A percentile compares a stretch with the other conserved stretches of the same genome.
Evolutionary conservation across 805 yeast genomes (phyloP).

Genomic region (Kuraishia ogatae): DNA sequence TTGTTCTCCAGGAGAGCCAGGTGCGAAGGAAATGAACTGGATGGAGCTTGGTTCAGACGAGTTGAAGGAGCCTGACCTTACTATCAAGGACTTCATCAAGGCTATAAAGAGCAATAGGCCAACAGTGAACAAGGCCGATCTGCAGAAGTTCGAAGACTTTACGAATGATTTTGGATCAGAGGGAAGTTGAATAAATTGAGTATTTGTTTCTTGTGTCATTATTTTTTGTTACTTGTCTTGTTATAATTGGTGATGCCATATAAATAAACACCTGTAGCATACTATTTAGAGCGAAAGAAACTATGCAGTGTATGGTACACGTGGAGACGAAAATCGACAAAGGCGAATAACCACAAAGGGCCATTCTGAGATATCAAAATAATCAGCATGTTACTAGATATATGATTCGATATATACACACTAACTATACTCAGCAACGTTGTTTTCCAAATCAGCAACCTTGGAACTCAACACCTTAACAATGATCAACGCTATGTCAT

Average conservation of each 20-base stretch:
- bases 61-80: constrained; percentile 80
- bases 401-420: too few relatives aligned
- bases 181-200: constrained; percentile 82
- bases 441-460: constrained; percentile 72
- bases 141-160: constrained; percentile 75
- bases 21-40: constrained; percentile 89
- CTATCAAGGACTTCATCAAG: constrained; percentile 86
- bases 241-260: neutral
- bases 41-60: constrained; percentile 85
- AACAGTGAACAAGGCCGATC: constrained; percentile 83
- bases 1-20: constrained; percentile 93
- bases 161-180: constrained; percentile 96
- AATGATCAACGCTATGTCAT: constrained; percentile 56
- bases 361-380: too few relatives aligned
- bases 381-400: too few relatives aligned
- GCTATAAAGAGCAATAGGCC: constrained; percentile 90
- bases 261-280: neutral
- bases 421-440: constrained; percentile 26
- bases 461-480: constrained; percentile 60
- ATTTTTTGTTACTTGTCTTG: too few relatives aligned
- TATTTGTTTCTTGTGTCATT: too few relatives aligned
- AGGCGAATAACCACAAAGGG: too few relatives aligned
- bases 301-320: too few relatives aligned
- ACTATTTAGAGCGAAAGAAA: too few relatives aligned
- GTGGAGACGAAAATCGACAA: too few relatives aligned